Percentiles rank a stretch among this genome's conserved stretches.
phyloP scores from a whole-genome alignment of 1,284 basidiomycete genomes.

The Cutaneotrichosporon sp. region DNA sequence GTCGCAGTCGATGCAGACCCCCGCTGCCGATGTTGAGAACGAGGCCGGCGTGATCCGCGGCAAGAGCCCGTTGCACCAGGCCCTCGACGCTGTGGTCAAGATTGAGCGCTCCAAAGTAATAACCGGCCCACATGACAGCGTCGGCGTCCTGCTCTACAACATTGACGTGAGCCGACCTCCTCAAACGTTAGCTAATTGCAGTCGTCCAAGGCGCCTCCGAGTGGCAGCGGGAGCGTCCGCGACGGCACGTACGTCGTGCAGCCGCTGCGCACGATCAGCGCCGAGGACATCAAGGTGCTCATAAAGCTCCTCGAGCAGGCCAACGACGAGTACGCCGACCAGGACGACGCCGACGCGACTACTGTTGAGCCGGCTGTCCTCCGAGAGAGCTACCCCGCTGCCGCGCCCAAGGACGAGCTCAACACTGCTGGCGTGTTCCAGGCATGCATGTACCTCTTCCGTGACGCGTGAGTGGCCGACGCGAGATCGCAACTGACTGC shows the following conservation, averaged over 20 bases:
- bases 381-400: conserved; percentile 40
- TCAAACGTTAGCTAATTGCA: background rate
- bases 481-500: conserved; percentile 22
- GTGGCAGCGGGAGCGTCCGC: conserved; percentile 13
- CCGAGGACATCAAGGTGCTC: conserved; percentile 71
- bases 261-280: conserved; percentile 72
- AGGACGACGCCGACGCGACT: conserved; percentile 24
- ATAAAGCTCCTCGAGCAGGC: conserved; percentile 40
- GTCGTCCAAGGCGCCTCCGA: background rate
- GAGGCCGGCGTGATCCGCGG: conserved; percentile 36
- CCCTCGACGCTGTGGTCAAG: conserved; percentile 77
- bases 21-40: conserved; percentile 58
- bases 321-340: conserved; percentile 35
- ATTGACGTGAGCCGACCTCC: conserved; percentile 62
- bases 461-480: conserved; percentile 76
- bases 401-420: conserved; percentile 38
- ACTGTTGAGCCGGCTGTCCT: conserved; percentile 42
- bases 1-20: conserved; percentile 80
- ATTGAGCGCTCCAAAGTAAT: conserved; percentile 88
- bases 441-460: conserved; percentile 81
- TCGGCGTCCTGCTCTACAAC: conserved; percentile 90
- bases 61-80: conserved; percentile 57
- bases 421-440: conserved; percentile 79
- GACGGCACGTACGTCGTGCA: conserved; percentile 69
- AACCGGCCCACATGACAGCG: conserved; percentile 79